These are phyloP conservation scores for Escovopsis sp. DNA, from an alignment of 2,329 filamentous ascomycete genomes.

Conservation along the genomic window DNA sequence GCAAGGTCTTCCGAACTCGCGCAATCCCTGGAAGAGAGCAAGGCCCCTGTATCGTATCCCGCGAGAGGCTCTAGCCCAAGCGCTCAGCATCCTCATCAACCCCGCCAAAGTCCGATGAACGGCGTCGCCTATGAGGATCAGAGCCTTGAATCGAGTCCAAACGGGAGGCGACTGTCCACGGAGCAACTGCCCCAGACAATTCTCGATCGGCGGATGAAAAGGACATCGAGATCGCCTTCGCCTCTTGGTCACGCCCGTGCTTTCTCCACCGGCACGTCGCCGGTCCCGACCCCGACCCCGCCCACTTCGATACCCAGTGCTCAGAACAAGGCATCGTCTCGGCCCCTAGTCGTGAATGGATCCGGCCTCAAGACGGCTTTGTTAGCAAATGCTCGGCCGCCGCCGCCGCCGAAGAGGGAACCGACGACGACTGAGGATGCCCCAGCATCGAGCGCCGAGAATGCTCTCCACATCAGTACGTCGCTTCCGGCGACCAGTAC, in stretches of 20 bases:
- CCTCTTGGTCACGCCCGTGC: slow-evolving; percentile 36
- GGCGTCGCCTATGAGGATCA: slow-evolving; percentile 34
- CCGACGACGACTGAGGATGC: slow-evolving; percentile 11
- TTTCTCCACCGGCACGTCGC: slow-evolving; percentile 25
- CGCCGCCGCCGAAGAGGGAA: background rate
- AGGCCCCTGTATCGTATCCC: slow-evolving; percentile 13
- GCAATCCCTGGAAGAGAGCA: slow-evolving; percentile 30
- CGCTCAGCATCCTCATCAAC: slow-evolving; percentile 9
- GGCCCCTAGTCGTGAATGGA: slow-evolving; percentile 40
- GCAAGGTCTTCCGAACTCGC: slow-evolving; percentile 29
- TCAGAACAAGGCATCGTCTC: slow-evolving; percentile 20
- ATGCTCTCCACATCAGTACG: slow-evolving; percentile 14
- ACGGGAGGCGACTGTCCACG: slow-evolving; percentile 33
- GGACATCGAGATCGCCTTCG: slow-evolving; percentile 41
- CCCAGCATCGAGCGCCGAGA: slow-evolving; percentile 10
- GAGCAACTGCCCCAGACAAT: slow-evolving; percentile 40
- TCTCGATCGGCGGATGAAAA: slow-evolving; percentile 36
- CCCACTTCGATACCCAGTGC: slow-evolving; percentile 21
- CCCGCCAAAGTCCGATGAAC: slow-evolving; percentile 15
- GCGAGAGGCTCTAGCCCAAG: slow-evolving; percentile 13
- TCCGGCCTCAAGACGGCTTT: slow-evolving; percentile 25
- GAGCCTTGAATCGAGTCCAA: slow-evolving; percentile 19
- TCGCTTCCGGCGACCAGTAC: background rate
- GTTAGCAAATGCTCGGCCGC: slow-evolving; percentile 6
- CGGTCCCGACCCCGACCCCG: slow-evolving; percentile 20